These are phyloP conservation scores for Abrus precatorius DNA, from an alignment of 306 rosid genomes.

Conservation along the genomic window DNA sequence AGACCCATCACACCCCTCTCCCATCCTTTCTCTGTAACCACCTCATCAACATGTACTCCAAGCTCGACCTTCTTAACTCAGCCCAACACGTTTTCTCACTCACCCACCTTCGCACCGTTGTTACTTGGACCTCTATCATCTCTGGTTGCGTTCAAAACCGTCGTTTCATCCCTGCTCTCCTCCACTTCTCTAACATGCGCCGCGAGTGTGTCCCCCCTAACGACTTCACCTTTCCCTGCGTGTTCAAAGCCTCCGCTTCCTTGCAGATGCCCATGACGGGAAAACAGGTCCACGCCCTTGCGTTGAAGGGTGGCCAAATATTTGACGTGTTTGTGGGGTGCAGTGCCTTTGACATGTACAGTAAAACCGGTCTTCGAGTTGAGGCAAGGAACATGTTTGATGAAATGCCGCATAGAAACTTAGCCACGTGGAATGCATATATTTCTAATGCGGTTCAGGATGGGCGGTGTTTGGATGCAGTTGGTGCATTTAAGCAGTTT, in stretches of 20 bases:
- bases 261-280: conserved; percentile 65
- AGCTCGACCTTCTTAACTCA: conserved; percentile 71
- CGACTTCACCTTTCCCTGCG: conserved; percentile 89
- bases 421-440: conserved; percentile 84
- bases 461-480: conserved; percentile 55
- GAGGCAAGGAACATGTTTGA: conserved; percentile 76
- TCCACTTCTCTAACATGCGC: conserved; percentile 72
- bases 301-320: conserved; percentile 71
- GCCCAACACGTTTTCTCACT: conserved; percentile 74
- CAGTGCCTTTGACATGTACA: conserved; percentile 85
- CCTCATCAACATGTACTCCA: conserved; percentile 90
- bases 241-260: conserved; percentile 71
- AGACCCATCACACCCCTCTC: conserved; percentile 58
- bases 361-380: conserved; percentile 60
- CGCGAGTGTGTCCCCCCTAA: conserved; percentile 69
- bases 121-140: conserved; percentile 88
- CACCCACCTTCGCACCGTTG: conserved; percentile 72
- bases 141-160: conserved; percentile 81
- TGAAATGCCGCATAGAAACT: conserved; percentile 81
- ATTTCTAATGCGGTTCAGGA: conserved; percentile 80
- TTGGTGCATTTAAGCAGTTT: conserved; percentile 63
- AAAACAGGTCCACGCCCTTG: conserved; percentile 75
- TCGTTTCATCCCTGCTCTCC: conserved; percentile 61
- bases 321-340: conserved; percentile 83
- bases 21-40: conserved; percentile 79